phyloP scores from a whole-genome alignment of 2,329 filamentous ascomycete species.

The Fusarium circinatum region DNA sequence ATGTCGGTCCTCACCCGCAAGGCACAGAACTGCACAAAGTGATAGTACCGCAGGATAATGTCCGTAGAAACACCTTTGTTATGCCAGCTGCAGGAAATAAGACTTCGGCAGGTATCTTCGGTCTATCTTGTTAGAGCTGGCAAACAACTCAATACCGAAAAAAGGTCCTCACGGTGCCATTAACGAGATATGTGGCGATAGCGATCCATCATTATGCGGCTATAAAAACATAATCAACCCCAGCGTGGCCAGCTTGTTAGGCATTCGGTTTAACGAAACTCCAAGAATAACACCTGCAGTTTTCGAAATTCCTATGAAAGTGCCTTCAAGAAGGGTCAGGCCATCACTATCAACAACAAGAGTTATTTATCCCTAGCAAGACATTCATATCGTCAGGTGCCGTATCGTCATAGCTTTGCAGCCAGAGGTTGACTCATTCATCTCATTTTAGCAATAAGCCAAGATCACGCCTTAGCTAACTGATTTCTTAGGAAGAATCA shows the following conservation, averaged over 20 bases:
- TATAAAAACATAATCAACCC: conserved; percentile 74
- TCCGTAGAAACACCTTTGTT: conserved; percentile 77
- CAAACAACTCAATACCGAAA: conserved; percentile 72
- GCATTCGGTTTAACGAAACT: conserved; percentile 81
- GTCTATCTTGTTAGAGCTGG: conserved; percentile 75
- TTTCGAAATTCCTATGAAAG: conserved; percentile 76
- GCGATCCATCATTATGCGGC: conserved; percentile 71
- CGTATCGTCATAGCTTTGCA: conserved; percentile 62
- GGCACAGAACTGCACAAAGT: conserved; percentile 41
- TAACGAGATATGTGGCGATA: conserved; percentile 69
- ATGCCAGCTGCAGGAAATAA: conserved; percentile 81
- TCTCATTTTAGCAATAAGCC: conserved; percentile 69
- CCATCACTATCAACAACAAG: conserved; percentile 67
- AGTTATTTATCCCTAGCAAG: conserved; percentile 67
- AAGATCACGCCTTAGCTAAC: conserved; percentile 66
- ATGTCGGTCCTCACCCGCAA: background rate
- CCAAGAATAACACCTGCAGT: conserved; percentile 79
- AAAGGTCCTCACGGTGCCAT: conserved; percentile 74
- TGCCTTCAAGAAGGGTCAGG: conserved; percentile 61
- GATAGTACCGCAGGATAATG: conserved; percentile 68
- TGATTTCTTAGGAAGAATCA: conserved; percentile 70
- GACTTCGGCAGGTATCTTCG: conserved; percentile 81
- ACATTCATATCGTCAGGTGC: conserved; percentile 66
- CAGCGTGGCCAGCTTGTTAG: conserved; percentile 75
- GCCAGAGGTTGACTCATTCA: conserved; percentile 64